phyloP scores from a whole-genome alignment of 2,329 filamentous ascomycete genomes.

The Parastagonospora nodorum region DNA sequence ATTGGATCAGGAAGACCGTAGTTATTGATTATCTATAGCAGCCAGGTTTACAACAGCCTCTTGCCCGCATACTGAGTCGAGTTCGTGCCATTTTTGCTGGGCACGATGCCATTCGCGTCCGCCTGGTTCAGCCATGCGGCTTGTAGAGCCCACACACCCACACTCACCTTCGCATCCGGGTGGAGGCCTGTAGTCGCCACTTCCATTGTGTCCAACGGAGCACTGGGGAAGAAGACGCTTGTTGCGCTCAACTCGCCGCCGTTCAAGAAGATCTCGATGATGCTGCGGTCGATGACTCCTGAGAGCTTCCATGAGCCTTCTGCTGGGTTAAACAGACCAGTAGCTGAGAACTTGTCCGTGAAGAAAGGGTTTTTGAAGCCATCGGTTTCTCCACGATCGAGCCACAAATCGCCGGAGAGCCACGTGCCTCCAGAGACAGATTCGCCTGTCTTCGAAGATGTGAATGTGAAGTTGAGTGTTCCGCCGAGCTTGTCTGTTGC shows the following conservation, averaged over 20 bases:
- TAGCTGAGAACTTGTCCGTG: conserved; percentile 58
- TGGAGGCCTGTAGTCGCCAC: conserved; percentile 40
- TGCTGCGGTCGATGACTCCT: conserved; percentile 59
- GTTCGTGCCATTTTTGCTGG: conserved; percentile 39
- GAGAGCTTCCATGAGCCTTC: conserved; percentile 50
- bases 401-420: conserved; percentile 55
- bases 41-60: conserved; percentile 3
- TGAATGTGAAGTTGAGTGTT: conserved; percentile 60
- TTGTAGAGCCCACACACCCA: conserved; percentile 47
- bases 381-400: conserved; percentile 55
- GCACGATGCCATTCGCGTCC: conserved; percentile 35
- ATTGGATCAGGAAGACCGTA: no score
- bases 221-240: conserved; percentile 57
- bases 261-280: conserved; percentile 62
- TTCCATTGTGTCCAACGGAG: conserved; percentile 47
- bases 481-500: conserved; percentile 38
- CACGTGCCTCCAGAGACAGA: conserved; percentile 56
- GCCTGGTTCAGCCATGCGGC: conserved; percentile 45
- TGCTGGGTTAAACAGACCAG: conserved; percentile 25
- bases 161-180: conserved; percentile 44
- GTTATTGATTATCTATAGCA: no score
- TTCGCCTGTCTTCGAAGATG: conserved; percentile 56
- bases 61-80: neutral
- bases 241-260: conserved; percentile 58
- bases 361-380: conserved; percentile 62